Conservation (phyloP, 192 early-diverging fungal species). For the Diversispora eburnea region DNA sequence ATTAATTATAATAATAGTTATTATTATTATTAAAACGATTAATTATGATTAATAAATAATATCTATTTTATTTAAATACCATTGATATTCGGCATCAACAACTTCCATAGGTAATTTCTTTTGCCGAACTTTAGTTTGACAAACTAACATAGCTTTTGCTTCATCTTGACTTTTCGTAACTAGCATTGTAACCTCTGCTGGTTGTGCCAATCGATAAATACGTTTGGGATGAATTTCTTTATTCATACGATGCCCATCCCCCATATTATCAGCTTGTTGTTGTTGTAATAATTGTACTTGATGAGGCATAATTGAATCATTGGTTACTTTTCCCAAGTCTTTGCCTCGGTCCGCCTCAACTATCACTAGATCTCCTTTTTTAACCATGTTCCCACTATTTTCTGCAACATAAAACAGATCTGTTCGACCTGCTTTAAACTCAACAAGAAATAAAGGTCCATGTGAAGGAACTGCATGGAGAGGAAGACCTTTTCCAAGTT, state of each 20-base stretch:
- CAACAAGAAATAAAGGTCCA: conserved; percentile 72
- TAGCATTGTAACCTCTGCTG: conserved; percentile 76
- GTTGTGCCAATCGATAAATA: conserved; percentile 78
- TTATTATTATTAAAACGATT: not conserved
- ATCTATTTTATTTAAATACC: conserved; percentile 48
- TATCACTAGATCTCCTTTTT: conserved; percentile 73
- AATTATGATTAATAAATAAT: not conserved
- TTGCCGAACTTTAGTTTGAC: conserved; percentile 85
- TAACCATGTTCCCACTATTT: conserved; percentile 40
- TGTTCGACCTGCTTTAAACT: conserved; percentile 84
- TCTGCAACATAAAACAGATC: conserved; percentile 78
- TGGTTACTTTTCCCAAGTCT: conserved; percentile 85
- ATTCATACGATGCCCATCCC: conserved; percentile 40
- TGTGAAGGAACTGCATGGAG: conserved; percentile 44
- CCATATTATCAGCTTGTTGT: conserved; percentile 45
- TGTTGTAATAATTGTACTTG: conserved; percentile 48
- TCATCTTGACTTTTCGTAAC: conserved; percentile 85
- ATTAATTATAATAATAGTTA: not conserved
- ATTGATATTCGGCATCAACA: conserved; percentile 97
- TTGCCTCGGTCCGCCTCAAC: conserved; percentile 89
- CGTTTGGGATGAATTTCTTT: conserved; percentile 90
- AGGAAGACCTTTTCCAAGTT: conserved; percentile 47
- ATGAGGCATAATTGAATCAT: conserved; percentile 58
- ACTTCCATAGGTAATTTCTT: conserved; percentile 94
- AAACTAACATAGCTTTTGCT: conserved; percentile 79